These are phyloP conservation scores for Tothia fuscella DNA, from an alignment of 2,329 filamentous ascomycete species.

Conservation along the genomic window DNA sequence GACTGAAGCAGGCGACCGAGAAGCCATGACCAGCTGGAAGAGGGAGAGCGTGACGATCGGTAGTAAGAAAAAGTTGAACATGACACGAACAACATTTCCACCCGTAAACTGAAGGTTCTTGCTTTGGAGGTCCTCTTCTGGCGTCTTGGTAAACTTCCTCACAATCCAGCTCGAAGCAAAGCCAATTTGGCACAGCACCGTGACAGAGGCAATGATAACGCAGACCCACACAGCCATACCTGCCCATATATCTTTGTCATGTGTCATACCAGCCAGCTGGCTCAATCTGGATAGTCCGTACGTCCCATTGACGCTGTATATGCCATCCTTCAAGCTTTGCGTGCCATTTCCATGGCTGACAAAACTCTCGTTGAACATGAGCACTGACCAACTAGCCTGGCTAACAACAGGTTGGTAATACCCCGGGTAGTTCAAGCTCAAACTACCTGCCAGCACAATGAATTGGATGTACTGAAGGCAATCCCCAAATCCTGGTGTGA, in stretches of 20 bases:
- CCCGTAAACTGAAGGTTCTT: conserved; percentile 79
- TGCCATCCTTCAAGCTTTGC: conserved; percentile 62
- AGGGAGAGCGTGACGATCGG: conserved; percentile 78
- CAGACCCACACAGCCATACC: conserved; percentile 88
- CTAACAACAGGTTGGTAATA: conserved; percentile 89
- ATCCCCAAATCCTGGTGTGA: conserved; percentile 93
- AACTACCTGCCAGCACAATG: conserved; percentile 70
- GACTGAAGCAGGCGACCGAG: conserved; percentile 53
- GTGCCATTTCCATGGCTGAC: conserved; percentile 56
- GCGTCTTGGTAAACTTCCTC: conserved; percentile 55
- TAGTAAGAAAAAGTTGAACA: conserved; percentile 86
- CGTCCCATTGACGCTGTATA: conserved; percentile 68
- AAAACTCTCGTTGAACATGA: conserved; percentile 91
- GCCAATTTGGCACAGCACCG: conserved; percentile 60
- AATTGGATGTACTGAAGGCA: conserved; percentile 97
- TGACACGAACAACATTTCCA: conserved; percentile 55
- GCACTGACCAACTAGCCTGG: conserved; percentile 73
- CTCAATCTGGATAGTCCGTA: conserved; percentile 72
- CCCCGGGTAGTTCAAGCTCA: conserved; percentile 81
- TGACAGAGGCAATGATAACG: conserved; percentile 56
- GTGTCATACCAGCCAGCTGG: conserved; percentile 70
- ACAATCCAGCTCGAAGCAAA: conserved; percentile 69
- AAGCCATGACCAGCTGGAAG: conserved; percentile 76
- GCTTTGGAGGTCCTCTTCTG: conserved; percentile 75
- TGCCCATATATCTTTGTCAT: conserved; percentile 74